phyloP scores from a whole-genome alignment of 352 stramenopile genomes.

The Globisporangium abappressorium region DNA sequence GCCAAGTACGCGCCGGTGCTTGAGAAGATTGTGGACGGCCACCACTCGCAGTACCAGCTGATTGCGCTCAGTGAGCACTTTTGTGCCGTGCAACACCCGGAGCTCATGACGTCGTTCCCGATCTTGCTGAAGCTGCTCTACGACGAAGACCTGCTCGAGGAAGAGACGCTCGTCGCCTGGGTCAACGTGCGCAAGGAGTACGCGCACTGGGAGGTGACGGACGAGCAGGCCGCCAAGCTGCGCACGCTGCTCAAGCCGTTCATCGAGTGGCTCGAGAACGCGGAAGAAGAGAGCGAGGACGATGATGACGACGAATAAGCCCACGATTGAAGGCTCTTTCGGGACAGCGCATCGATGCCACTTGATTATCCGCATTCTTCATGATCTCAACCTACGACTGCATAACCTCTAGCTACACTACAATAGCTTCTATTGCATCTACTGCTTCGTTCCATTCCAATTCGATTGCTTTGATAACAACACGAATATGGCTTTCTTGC shows the following conservation, averaged over 20 bases:
- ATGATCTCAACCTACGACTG: not conserved
- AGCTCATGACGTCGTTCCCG: constrained; percentile 82
- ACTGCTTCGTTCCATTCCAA: not conserved
- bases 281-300: constrained; percentile 87
- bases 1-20: constrained; percentile 86
- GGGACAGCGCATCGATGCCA: not conserved
- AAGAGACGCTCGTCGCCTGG: constrained; percentile 95
- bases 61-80: constrained; percentile 91
- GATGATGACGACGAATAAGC: constrained; percentile 66
- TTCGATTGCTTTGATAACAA: not conserved
- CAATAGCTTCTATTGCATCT: not conserved
- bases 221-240: constrained; percentile 86
- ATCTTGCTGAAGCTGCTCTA: constrained; percentile 97
- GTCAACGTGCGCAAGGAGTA: constrained; percentile 75
- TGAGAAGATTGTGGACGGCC: constrained; percentile 79
- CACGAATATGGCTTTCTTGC: not conserved
- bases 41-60: constrained; percentile 91
- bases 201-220: constrained; percentile 84
- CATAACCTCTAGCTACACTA: not conserved
- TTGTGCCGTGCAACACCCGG: constrained; percentile 86
- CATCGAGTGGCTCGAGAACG: constrained; percentile 97
- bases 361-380: not conserved
- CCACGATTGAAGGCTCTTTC: not conserved
- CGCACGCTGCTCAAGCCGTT: constrained; percentile 91
- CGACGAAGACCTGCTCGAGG: constrained; percentile 95